Base-by-base conservation (phyloP, 495 filamentous ascomycete genomes). In the Daldinia concentrica region DNA sequence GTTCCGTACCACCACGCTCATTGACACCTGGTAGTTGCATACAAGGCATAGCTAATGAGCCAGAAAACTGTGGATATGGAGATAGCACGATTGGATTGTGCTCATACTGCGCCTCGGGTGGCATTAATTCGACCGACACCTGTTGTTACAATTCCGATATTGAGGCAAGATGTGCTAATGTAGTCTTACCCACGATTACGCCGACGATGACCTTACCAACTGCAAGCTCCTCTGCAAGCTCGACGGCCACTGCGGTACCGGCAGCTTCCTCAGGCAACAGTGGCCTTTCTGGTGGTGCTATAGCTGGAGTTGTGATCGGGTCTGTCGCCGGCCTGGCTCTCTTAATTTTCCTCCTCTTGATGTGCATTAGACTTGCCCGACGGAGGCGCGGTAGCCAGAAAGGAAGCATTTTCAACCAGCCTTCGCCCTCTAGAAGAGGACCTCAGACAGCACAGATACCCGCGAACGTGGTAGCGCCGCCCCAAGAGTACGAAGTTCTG, bases 281-380 rank as follows among this genome's bases (percentile, higher is more conserved):
- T 19, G 90, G 89, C 26, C 83, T 99, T 19, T 92, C 91, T 11
- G 91, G 91, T 15, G 95, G 95, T 29, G 84, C 87, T 17, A 97
- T 98, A 79, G 96, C 96, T 4, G 96, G 96, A 0, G 90, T 96
- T 74, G 94, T 94, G 12, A 80, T 98, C 70, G 96, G 95, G 12
- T 87, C 92, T 8, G 80, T 98, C 37, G 84, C 87, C 15, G 94
- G 89, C 24, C 84, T 88, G 9, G 87, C 86, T n/a, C 81, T 97
- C 22, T 64, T 97, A 19, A 81, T 84, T 12, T 88, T 85, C 5
- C 80, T 95, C 19, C 58, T 91, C 17, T 84, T 86, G 48, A 81
- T 92, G 64, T 83, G 87, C 24, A 72, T 93, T 26, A 80, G 89
- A 48, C 89, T 86, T 70, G 74, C 84, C 39, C 86, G 89, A 50